Base-by-base conservation (phyloP, 2,329 filamentous ascomycete species). In the Aspergillus alliaceus region DNA sequence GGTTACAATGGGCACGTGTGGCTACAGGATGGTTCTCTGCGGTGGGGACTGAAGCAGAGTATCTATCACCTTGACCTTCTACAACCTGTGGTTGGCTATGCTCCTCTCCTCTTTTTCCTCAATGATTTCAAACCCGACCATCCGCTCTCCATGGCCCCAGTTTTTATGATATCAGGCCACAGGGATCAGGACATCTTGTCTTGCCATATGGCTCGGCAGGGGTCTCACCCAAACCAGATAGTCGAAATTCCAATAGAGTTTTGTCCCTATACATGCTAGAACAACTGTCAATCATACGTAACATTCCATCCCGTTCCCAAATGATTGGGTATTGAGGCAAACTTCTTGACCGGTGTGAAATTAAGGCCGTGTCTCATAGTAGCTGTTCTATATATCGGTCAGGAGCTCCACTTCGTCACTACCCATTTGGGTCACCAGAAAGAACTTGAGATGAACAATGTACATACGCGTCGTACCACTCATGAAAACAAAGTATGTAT, bases 81-180 rank as follows among this genome's bases (percentile, higher is more conserved):
- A 14, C 27, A 14, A 4, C 18, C 4, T 31, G 4, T 48, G 44
- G 44, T 48, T 48, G 44, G 44, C 29, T 22, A 48, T 34, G 29
- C 18, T 6, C 6, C 7, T 12, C 9, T 29, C 5, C 32, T 2
- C 11, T 35, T 9, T 18, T 8, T 27, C 14, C 6, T n/a, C 24
- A 9, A 18, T n/a, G 6, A 25, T 6, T 8, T 42, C 20, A 8
- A 42, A 25, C 20, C 14, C 4, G 39, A 25, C 22, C 39, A n/a
- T n/a, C n/a, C n/a, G n/a, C n/a, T n/a, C n/a, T n/a, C n/a, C n/a
- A 44, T 44, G 7, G 40, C 24, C 15, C 40, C 40, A 32, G 9
- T 34, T 48, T 40, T 48, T 48, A 32, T 48, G 44, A 48, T 48
- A 48, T 48, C 44, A 48, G 27, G 44, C 44, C 44, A 48, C 44